Percentiles rank a stretch among this genome's conserved stretches.
Evolutionary conservation across 2,329 filamentous ascomycete genomes (phyloP).

Genomic region (Penicillium sp.): DNA sequence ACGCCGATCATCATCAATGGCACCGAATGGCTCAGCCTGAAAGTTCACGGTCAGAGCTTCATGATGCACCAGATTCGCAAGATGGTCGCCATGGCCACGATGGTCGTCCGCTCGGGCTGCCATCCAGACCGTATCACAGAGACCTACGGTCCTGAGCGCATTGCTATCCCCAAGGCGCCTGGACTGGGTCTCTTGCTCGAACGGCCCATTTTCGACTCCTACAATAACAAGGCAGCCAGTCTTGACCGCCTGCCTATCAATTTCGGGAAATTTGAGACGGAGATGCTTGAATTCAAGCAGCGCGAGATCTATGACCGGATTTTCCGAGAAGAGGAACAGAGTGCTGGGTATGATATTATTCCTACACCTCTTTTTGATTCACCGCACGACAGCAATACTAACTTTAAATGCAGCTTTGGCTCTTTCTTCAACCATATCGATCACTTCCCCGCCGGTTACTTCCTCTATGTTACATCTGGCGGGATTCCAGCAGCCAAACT

Average conservation of each 20-base stretch:
- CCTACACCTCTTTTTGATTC: background rate
- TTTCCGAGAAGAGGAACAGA: constrained; percentile 82
- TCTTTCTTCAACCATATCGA: constrained; percentile 78
- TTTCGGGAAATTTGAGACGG: constrained; percentile 72
- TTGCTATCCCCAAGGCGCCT: constrained; percentile 92
- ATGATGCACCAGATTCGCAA: constrained; percentile 99
- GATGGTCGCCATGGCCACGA: constrained; percentile 90
- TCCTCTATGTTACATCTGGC: constrained; percentile 71
- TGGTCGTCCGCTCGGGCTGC: constrained; percentile 82
- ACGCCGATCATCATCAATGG: constrained; percentile 80
- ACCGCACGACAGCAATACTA: background rate
- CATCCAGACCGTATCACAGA: constrained; percentile 68
- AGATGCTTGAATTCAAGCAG: constrained; percentile 88
- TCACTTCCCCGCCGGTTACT: constrained; percentile 68
- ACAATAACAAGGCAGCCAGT: constrained; percentile 71
- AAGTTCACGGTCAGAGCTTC: constrained; percentile 96
- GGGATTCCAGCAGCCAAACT: constrained; percentile 62
- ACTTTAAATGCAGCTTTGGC: constrained; percentile 58
- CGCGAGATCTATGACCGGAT: constrained; percentile 88
- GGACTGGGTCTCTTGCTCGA: constrained; percentile 85
- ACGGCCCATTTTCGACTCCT: constrained; percentile 83
- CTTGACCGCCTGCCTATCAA: constrained; percentile 69
- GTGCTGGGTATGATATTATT: constrained; percentile 71
- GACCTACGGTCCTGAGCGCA: constrained; percentile 68
- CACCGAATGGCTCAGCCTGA: constrained; percentile 92